Base-by-base conservation (phyloP, 2,329 filamentous ascomycete species). In the Paramyrothecium sp. region DNA sequence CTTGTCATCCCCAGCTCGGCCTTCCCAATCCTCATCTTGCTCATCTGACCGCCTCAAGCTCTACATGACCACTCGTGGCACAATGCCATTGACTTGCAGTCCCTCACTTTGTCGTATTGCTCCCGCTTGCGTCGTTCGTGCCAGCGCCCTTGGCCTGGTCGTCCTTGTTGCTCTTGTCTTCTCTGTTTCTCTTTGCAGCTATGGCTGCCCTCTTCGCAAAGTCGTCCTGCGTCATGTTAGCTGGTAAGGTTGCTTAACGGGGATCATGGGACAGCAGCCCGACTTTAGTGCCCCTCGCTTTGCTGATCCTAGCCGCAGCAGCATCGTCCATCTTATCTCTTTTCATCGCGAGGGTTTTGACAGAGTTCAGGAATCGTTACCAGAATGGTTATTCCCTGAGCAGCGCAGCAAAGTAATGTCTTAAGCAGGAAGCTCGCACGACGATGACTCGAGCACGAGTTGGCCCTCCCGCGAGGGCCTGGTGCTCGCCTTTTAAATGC, bases 271-370 rank as follows among this genome's bases (percentile, higher is more conserved):
- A 10, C n/a, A n/a, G n/a, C n/a, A 3, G 8, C 61, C 67, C 59
- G 61, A 77, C 76, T 60, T 74, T 73, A 17, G 71, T 70, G 13
- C 77, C 77, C 41, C 73, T 70, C 3, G 77, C 71, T 57, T 70
- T 76, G 33, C 69, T 68, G 58, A 79, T 80, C 54, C 77, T 70
- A 51, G 72, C 72, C 3, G 72, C 76, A 5, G 74, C 73, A 17
- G 71, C 71, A 3, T 75, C 70, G 60, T 78, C 75, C 77, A 79
- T 80, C 59, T 73, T 76, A 23, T 61, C 57, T n/a, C 47, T 60
- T 17, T 56, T 57, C 61, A 61, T 62, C 20, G 26, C 44, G 30
- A 23, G 20, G 49, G 54, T 48, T 54, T 22, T 53, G 51, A 20
- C 50, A 33, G 22, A 11, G n/a, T 13, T 11, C 11, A 16, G 5